Conservation (phyloP, 192 early-diverging fungal species). For the Geosiphon pyriformis region DNA sequence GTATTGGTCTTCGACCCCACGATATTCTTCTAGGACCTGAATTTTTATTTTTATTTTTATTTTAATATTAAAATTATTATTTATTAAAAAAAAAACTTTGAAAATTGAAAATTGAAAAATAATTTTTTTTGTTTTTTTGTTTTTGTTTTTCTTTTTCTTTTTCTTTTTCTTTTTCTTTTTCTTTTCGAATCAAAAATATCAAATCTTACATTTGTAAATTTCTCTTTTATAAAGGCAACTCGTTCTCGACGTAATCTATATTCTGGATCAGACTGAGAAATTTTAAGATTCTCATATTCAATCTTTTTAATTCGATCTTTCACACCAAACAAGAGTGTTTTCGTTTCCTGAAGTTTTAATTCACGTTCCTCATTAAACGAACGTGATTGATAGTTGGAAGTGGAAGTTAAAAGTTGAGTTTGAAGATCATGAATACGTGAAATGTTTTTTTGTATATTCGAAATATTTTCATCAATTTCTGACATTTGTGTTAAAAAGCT, state of each 20-base stretch:
- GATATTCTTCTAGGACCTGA: conserved; percentile 62
- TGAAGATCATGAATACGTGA: conserved; percentile 8
- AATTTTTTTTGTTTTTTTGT: no score
- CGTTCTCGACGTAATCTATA: neutral
- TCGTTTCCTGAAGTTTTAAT: neutral
- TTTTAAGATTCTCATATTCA: conserved; percentile 18
- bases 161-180: neutral
- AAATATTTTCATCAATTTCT: conserved; percentile 5
- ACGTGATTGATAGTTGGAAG: neutral
- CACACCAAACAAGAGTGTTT: conserved; percentile 3
- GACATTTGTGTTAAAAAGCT: conserved; percentile 12
- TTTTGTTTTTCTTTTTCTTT: no score
- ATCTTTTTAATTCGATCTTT: conserved; percentile 23
- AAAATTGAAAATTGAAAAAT: no score
- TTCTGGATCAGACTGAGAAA: conserved; percentile 2
- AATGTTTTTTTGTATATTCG: conserved; percentile 7
- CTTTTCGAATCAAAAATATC: neutral
- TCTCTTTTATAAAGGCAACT: conserved; percentile 43
- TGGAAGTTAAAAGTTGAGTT: conserved; percentile 5
- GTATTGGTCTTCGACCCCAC: conserved; percentile 69
- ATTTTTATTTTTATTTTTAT: no score
- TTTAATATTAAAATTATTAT: no score
- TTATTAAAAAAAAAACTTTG: neutral
- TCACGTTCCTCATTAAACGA: neutral
- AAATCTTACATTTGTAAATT: conserved; percentile 44